These are phyloP conservation scores for Tylopilus balloui DNA, from an alignment of 768 basidiomycete genomes.

Conservation along the genomic window DNA sequence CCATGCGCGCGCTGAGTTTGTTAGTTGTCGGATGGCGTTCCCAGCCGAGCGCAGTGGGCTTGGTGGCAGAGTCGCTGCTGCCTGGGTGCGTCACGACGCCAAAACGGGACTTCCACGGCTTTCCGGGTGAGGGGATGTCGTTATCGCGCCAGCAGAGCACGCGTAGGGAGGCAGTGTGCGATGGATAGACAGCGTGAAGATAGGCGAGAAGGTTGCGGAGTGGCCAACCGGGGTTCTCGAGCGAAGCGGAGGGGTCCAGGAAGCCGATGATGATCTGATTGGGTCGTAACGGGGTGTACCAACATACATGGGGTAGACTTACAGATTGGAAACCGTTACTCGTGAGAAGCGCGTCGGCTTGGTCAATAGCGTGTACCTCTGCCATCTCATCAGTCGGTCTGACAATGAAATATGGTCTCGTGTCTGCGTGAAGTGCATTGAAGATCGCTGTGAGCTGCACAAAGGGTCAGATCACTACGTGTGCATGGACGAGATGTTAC, in stretches of 20 bases:
- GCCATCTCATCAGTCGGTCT: constrained; percentile 34
- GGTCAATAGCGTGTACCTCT: constrained; percentile 50
- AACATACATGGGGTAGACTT: constrained; percentile 16
- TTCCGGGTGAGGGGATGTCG: constrained; percentile 40
- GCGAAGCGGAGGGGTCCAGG: constrained; percentile 79
- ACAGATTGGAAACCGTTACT: constrained; percentile 40
- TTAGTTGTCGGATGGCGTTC: constrained; percentile 81
- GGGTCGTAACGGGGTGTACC: constrained; percentile 15
- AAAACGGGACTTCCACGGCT: constrained; percentile 59
- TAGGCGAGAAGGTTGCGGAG: constrained; percentile 88
- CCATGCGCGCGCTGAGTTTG: constrained; percentile 80
- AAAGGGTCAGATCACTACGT: neutral
- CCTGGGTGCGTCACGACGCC: constrained; percentile 41
- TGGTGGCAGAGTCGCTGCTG: constrained; percentile 13
- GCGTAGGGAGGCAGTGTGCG: constrained; percentile 44
- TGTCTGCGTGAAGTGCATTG: constrained; percentile 39
- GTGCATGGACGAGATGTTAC: constrained; percentile 26
- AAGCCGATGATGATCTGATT: constrained; percentile 55
- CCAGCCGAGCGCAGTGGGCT: constrained; percentile 85
- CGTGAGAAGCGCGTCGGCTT: constrained; percentile 56
- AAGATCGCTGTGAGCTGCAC: constrained; percentile 53
- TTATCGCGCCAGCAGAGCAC: constrained; percentile 77
- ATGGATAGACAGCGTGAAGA: constrained; percentile 57
- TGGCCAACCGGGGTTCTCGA: constrained; percentile 83
- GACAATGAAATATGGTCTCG: constrained; percentile 61